Evolutionary conservation across 306 rosid genomes (phyloP), one percentile per base, ranked within the genome.

Genomic region (Rosa persica): DNA sequence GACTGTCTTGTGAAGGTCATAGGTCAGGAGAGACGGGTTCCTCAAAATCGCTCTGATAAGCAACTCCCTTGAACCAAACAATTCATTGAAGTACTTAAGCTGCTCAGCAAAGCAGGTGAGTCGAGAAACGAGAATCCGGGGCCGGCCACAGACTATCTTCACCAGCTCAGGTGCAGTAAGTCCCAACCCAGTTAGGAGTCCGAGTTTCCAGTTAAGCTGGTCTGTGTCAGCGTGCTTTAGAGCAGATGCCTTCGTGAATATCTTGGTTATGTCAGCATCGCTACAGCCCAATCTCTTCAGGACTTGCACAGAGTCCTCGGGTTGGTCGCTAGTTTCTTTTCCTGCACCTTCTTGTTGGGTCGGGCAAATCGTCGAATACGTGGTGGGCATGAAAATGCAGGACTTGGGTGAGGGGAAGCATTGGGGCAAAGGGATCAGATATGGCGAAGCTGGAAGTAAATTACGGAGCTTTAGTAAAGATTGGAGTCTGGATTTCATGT

Each of bases 221-320:
- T 62, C 11, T 38, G 73, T 64, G 71, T 85, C 83, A 22, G 89
- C 81, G 20, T 81, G 81, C 76, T 73, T 85, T 77, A 90, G 72
- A 9, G 83, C 70, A 12, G 97, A 91, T 8, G 76, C 70, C 8
- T 88, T 81, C 1, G 57, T 1, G 62, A 86, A 85, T 15, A 93
- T 80, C 74, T 40, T 81, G 42, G 49, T 64, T 77, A 93, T 65
- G 25, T 92, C 89, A 25, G 46, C 64, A n/a, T 88, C 87, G 43
- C 58, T 80, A 68, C 98, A 93, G 71, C 97, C 98, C 92, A 91
- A 89, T 79, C 81, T 87, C 67, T 75, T 79, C 48, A 93, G 74
- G 80, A 90, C 80, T 38, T 86, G 88, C 30, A 71, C 54, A 27
- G 90, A 80, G 72, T 81, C 76, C 12, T 43, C 75, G 13, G 82